Evolutionary conservation across 78 protist genomes (phyloP), one percentile per base, ranked within the genome.

Genomic region (Isochrysis galbana): DNA sequence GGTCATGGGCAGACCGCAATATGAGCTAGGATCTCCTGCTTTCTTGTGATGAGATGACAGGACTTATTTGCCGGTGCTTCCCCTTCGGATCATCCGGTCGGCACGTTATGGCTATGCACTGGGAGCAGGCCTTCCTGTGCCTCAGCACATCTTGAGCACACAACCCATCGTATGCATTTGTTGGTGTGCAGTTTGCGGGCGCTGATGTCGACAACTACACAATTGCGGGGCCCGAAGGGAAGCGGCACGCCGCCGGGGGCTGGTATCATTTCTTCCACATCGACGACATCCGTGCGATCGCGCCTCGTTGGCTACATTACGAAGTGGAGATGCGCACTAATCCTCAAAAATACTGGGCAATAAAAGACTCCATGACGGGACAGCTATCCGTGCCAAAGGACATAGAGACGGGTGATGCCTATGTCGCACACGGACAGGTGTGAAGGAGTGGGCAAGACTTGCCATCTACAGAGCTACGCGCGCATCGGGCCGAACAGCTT

Each of bases 231-330:
- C 41, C 80, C 42, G 22, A 70, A 36, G 80, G 80, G 32, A 70
- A 70, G 80, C 41, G 80, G 41, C 80, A 70, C 41, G 80, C 80
- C 39, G 5, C 80, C 46, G 86, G 29, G 23, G 86, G 86, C 48
- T 77, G 86, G 86, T 77, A 77, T 46, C 46, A 39, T 14, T 22
- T 77, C 86, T 41, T 77, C 46, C 86, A 77, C 86, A 39, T 77
- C 14, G 86, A 77, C 44, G 86, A 77, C 48, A 39, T 39, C 5
- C 32, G 42, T 26, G 42, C 42, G 44, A 36, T 72, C 42, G 82
- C 82, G 82, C 82, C 82, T 38, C 82, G 82, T 42, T 72, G 82
- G 82, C 45, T 72, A 42, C 82, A 72, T 23, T 72, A 23, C 61
- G 61, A 51, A 14, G 14, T 51, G n/a, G 17, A 77, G 86, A 21